Conservation (phyloP, 2,329 filamentous ascomycete genomes). For the Pseudogymnoascus sp. region DNA sequence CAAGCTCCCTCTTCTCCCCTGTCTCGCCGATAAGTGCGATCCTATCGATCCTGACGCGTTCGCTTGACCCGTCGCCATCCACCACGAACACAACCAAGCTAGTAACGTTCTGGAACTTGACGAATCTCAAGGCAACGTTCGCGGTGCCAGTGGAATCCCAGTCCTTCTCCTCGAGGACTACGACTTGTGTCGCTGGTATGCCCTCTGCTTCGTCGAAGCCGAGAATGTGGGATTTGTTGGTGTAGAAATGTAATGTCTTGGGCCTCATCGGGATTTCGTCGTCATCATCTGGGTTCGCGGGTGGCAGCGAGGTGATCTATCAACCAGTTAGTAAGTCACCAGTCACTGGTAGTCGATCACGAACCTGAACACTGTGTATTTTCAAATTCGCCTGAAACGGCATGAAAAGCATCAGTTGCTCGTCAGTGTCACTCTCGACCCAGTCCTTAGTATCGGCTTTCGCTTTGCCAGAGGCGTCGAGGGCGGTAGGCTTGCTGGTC, state of each 20-base stretch:
- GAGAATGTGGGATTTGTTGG: conserved; percentile 80
- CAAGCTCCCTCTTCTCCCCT: conserved; percentile 86
- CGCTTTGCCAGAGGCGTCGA: conserved; percentile 47
- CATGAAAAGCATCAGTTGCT: conserved; percentile 87
- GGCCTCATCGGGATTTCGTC: conserved; percentile 74
- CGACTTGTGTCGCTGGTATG: conserved; percentile 67
- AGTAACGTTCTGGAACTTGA: conserved; percentile 94
- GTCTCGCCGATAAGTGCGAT: conserved; percentile 76
- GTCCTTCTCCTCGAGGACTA: conserved; percentile 64
- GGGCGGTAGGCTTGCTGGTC: conserved; percentile 52
- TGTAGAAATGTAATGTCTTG: conserved; percentile 74
- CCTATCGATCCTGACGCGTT: conserved; percentile 77
- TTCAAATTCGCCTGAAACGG: conserved; percentile 85
- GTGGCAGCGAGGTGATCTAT: conserved; percentile 75
- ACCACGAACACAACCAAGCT: conserved; percentile 83
- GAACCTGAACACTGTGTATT: conserved; percentile 69
- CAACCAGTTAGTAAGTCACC: conserved; percentile 24
- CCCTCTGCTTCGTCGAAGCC: conserved; percentile 94
- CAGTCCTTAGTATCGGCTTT: conserved; percentile 55
- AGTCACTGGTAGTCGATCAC: conserved; percentile 16
- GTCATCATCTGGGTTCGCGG: conserved; percentile 48
- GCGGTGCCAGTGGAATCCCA: conserved; percentile 76
- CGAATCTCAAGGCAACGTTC: conserved; percentile 68
- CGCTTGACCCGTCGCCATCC: conserved; percentile 71
- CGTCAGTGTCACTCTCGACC: conserved; percentile 93